These are phyloP conservation scores for Mucor racemosus DNA, from an alignment of 371 early-diverging fungal species.

Conservation along the genomic window DNA sequence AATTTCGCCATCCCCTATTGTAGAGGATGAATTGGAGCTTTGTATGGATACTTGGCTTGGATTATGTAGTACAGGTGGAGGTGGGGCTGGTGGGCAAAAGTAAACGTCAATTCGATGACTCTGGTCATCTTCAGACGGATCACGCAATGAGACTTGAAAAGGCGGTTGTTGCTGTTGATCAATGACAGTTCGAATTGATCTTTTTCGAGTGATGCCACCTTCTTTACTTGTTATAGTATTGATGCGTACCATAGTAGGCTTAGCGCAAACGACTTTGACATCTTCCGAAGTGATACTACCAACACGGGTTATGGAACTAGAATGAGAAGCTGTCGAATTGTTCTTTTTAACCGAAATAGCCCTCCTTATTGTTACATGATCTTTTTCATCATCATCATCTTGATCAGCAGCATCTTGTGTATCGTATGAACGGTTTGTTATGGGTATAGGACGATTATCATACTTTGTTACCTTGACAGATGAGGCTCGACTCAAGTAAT, in stretches of 20 bases:
- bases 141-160: background rate
- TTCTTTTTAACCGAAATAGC: slow-evolving; percentile 39
- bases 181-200: slow-evolving; percentile 30
- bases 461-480: slow-evolving; percentile 46
- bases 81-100: slow-evolving; percentile 18
- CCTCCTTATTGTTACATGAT: slow-evolving; percentile 18
- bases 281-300: slow-evolving; percentile 8
- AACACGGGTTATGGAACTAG: slow-evolving; percentile 13
- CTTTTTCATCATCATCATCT: slow-evolving; percentile 12
- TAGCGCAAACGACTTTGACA: slow-evolving; percentile 23
- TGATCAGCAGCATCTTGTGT: background rate
- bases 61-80: background rate
- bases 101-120: slow-evolving; percentile 22
- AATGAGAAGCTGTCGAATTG: slow-evolving; percentile 18
- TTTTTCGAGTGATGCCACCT: slow-evolving; percentile 28
- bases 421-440: background rate
- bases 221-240: slow-evolving; percentile 24
- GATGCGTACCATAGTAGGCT: slow-evolving; percentile 37
- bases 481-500: slow-evolving; percentile 29
- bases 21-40: slow-evolving; percentile 26
- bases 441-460: slow-evolving; percentile 21
- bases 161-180: background rate
- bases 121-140: background rate
- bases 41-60: slow-evolving; percentile 25
- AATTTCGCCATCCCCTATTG: slow-evolving; percentile 42